A percentile compares a stretch with the other conserved stretches of the same genome.
These are phyloP conservation scores for Pythium diclinum DNA, from an alignment of 352 stramenopile genomes.

Conservation along the genomic window DNA sequence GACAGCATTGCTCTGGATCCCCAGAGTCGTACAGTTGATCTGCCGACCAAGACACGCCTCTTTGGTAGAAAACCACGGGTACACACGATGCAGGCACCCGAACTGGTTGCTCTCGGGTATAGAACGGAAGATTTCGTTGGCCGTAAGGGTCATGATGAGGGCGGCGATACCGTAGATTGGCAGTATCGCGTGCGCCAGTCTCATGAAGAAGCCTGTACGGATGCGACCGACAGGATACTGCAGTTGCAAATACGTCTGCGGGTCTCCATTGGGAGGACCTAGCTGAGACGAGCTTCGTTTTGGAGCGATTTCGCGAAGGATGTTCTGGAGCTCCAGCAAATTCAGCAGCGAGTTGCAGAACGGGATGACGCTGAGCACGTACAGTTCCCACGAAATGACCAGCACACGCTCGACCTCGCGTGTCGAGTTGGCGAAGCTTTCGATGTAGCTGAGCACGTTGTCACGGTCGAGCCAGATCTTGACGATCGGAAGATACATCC, in stretches of 20 bases:
- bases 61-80: slow-evolving; percentile 20
- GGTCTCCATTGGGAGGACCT: too few species aligned
- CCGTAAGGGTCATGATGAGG: background rate
- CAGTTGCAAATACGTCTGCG: background rate
- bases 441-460: background rate
- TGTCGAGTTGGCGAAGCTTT: background rate
- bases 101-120: background rate
- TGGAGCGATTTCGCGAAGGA: background rate
- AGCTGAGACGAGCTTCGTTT: background rate
- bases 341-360: slow-evolving; percentile 18
- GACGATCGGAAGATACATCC: slow-evolving; percentile 22
- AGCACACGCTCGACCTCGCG: slow-evolving; percentile 16
- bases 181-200: background rate
- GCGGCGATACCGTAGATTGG: slow-evolving; percentile 6
- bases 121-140: background rate
- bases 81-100: slow-evolving; percentile 6
- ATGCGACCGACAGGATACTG: background rate
- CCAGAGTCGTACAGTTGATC: slow-evolving; percentile 10
- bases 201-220: background rate
- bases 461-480: background rate
- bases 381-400: slow-evolving; percentile 10
- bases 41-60: slow-evolving; percentile 13
- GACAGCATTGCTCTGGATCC: background rate
- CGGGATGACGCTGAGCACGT: slow-evolving; percentile 13
- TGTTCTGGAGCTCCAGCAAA: background rate